phyloP scores from a whole-genome alignment of 257 asterid genomes.

The Nicotiana noctiflora region DNA sequence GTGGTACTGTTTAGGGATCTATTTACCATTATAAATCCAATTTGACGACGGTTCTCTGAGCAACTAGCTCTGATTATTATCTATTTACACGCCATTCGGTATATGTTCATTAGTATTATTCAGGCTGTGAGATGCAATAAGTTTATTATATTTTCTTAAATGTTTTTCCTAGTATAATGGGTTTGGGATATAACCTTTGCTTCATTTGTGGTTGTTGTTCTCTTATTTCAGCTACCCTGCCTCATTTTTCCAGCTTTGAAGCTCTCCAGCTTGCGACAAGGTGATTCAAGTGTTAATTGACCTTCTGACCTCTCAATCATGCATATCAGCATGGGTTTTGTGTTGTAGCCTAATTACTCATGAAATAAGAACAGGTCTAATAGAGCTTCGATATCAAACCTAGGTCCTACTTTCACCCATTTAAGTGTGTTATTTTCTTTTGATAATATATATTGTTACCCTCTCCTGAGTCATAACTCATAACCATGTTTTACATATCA shows the following conservation, averaged over 20 bases:
- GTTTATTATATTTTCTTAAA: not conserved
- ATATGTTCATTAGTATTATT: not conserved
- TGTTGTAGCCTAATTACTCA: not conserved
- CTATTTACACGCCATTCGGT: not conserved
- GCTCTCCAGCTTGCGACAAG: slow-evolving; percentile 55
- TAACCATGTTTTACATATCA: too few species aligned
- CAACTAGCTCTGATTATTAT: not conserved
- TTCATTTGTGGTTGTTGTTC: slow-evolving; percentile 7
- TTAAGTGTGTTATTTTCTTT: not conserved
- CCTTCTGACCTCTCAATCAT: not conserved
- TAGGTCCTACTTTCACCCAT: not conserved
- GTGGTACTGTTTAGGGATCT: not conserved
- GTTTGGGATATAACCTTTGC: slow-evolving; percentile 7
- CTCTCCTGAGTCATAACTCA: not conserved
- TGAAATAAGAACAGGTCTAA: not conserved
- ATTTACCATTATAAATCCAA: not conserved
- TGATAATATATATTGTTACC: not conserved
- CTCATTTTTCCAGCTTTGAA: slow-evolving; percentile 44
- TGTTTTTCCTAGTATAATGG: not conserved
- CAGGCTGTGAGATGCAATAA: not conserved
- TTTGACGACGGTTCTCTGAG: not conserved
- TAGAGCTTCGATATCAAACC: not conserved
- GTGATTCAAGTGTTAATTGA: slow-evolving; percentile 19
- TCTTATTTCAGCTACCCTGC: slow-evolving; percentile 42
- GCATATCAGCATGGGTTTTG: not conserved